Base-by-base conservation (phyloP, 495 filamentous ascomycete genomes). In the Neurospora sp. region DNA sequence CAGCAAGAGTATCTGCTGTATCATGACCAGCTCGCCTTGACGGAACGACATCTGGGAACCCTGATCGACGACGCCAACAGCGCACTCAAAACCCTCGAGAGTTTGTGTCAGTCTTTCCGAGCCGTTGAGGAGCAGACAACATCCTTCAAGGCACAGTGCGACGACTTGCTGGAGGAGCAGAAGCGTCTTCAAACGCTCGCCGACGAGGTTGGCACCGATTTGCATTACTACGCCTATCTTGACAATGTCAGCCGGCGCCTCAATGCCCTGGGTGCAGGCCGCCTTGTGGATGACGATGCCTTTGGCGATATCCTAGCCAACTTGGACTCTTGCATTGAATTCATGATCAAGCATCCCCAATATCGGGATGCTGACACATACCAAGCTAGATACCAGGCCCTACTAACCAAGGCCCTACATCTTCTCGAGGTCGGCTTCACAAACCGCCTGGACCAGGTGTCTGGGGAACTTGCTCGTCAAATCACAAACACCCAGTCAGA, bases 361-460 rank as follows among this genome's bases (percentile, higher is more conserved):
- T 96, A 97, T 82, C 90, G 91, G 71, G 96, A 98, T 79, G 89
- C 94, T 7, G 89, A 92, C 69, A 89, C 91, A 35, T 99, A 98
- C 77, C 87, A 97, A 35, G 94, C 96, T 46, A 91, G 96, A 20
- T 95, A 95, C 71, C 91, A 94, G 74, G 93, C 97, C 53, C 90
- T 97, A 10, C 85, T 91, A 53, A 85, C 85, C 7, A 86, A 86
- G 71, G 83, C 87, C 14, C 81, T 88, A 4, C 86, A 86, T 72
- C 74, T 88, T n/a, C 80, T 88, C 14, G 86, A 86, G 70, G 81
- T 85, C 69, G 82, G 82, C 31, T 87, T 88, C 73, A 82, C 76
- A 0, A 80, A 76, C 53, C 81, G 82, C 39, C 76, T 86, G 11
- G 83, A 86, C 22, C 81, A 83, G 65, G 78, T 83, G 31, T 85